Conservation (phyloP, 2,329 filamentous ascomycete genomes). For the Chaetomium sp. region DNA sequence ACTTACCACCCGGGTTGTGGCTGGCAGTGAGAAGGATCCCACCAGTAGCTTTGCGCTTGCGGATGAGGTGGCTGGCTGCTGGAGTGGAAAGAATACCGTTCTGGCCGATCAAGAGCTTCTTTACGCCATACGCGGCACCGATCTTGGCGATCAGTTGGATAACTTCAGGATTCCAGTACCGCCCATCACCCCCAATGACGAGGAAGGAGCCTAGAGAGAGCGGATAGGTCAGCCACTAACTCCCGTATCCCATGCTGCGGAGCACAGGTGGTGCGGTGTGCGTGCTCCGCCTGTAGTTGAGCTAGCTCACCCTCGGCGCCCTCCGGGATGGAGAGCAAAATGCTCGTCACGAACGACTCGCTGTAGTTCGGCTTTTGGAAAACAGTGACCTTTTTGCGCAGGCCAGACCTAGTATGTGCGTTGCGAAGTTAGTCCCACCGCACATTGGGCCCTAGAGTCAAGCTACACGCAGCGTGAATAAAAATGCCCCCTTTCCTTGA, state of each 20-base stretch:
- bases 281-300: neutral
- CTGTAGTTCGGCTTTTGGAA: conserved; percentile 95
- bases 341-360: conserved; percentile 90
- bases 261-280: neutral
- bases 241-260: conserved; percentile 1
- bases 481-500: too few relatives aligned
- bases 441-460: neutral
- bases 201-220: conserved; percentile 58
- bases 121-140: conserved; percentile 91
- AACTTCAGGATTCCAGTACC: conserved; percentile 95
- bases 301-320: conserved; percentile 62
- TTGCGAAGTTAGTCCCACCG: neutral
- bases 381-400: conserved; percentile 97
- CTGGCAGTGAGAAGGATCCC: conserved; percentile 95
- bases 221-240: too few relatives aligned
- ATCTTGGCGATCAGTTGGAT: conserved; percentile 97
- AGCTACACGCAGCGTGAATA: too few relatives aligned
- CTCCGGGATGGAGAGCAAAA: conserved; percentile 93
- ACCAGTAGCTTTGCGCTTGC: conserved; percentile 89
- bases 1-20: conserved; percentile 92
- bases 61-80: conserved; percentile 91
- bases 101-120: conserved; percentile 96
- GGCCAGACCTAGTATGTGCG: conserved; percentile 64
- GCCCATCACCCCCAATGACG: conserved; percentile 94
- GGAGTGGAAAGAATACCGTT: conserved; percentile 95